A percentile compares a stretch with the other conserved stretches of the same genome.
Evolutionary conservation across 768 basidiomycete genomes (phyloP).

Genomic region (Heimioporus sp.): DNA sequence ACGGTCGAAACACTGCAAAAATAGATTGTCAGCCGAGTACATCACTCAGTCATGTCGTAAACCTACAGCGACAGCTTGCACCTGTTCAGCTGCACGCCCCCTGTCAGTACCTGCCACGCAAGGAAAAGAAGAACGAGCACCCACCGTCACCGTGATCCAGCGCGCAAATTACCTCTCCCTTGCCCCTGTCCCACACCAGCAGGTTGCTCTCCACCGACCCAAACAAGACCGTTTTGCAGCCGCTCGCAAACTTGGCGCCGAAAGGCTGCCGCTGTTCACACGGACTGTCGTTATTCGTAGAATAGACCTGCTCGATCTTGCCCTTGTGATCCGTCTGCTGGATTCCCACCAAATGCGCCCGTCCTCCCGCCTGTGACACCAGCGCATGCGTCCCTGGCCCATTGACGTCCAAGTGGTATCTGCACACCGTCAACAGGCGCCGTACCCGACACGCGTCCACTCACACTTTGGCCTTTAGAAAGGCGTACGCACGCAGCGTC

Average conservation of each 20-base stretch:
- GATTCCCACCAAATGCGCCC: slow-evolving; percentile 51
- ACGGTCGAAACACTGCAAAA: slow-evolving; percentile 46
- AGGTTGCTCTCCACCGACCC: slow-evolving; percentile 53
- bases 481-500: slow-evolving; percentile 56
- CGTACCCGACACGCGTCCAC: slow-evolving; percentile 15
- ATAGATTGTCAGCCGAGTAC: slow-evolving; percentile 25
- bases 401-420: slow-evolving; percentile 54
- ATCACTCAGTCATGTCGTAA: background rate
- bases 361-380: slow-evolving; percentile 50
- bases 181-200: slow-evolving; percentile 61
- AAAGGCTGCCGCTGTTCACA: slow-evolving; percentile 35
- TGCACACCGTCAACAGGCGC: slow-evolving; percentile 20
- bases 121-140: slow-evolving; percentile 8
- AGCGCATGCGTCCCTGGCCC: slow-evolving; percentile 49
- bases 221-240: slow-evolving; percentile 54
- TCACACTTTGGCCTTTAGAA: slow-evolving; percentile 59
- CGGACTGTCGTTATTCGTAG: slow-evolving; percentile 34
- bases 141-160: slow-evolving; percentile 60
- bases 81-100: slow-evolving; percentile 26
- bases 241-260: slow-evolving; percentile 53
- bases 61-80: slow-evolving; percentile 36
- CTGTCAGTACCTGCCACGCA: slow-evolving; percentile 7
- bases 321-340: slow-evolving; percentile 49
- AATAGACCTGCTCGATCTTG: slow-evolving; percentile 52
- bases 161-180: slow-evolving; percentile 52